Evolutionary conservation across 2,329 filamentous ascomycete genomes (phyloP), one percentile per base, ranked within the genome.

Genomic region (Mariannaea sp.): DNA sequence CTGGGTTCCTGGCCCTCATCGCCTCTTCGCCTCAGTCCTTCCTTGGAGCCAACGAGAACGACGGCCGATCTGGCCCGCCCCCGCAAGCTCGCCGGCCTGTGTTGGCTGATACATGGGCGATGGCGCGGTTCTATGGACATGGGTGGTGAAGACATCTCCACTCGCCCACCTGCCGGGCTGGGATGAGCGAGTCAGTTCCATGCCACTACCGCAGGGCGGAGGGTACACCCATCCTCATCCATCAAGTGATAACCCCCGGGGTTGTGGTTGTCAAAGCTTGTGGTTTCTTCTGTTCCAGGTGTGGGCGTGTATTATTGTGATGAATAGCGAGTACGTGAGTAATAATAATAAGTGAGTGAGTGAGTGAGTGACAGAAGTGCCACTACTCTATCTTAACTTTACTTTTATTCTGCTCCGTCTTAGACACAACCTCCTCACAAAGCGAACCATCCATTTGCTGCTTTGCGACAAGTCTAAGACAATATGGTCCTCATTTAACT

Each of bases 171-270:
- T 46, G 35, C 39, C 39, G 29, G 49, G 43, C 45, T 51, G 32
- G 42, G 44, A 39, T 49, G 54, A 49, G 45, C 61, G 61, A 64
- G 61, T 64, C 61, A 64, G 61, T 64, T n/a, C 55, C 24, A 53
- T 44, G 33, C 42, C 38, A 35, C 42, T 42, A 27, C 13, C 29
- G 17, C 20, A n/a, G 32, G 27, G 17, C 16, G 35, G 3, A 41
- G 24, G 22, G 22, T n/a, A 13, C 19, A 24, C 27, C 42, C 30
- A 17, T 35, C 20, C 29, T 14, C 32, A 29, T 50, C 22, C 65
- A 65, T 65, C 61, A 60, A 65, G 62, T 58, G 48, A 65, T 65
- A 57, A 52, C 57, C 56, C n/a, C 53, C 38, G 49, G 55, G 59
- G 59, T 58, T 53, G 48, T 51, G 56, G 47, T 50, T 41, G 47